Evolutionary conservation across 202 grass and related monocot species (phyloP).

Genomic region (Setaria viridis): DNA sequence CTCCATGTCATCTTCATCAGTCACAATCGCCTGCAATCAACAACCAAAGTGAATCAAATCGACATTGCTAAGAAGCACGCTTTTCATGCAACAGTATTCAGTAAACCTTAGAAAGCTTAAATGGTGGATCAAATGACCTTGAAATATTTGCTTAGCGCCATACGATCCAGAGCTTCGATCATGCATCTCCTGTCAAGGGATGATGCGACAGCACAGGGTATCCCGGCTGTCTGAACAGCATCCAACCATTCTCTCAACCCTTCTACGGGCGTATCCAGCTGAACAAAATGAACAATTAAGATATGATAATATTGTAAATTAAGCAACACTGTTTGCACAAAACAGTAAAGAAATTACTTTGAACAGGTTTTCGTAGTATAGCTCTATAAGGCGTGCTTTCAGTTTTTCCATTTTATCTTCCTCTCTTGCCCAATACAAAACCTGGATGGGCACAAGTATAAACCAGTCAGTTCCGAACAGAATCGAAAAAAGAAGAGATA

Average conservation of each 20-base stretch:
- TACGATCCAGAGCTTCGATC: constrained; percentile 79
- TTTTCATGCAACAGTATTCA: constrained; percentile 20
- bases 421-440: constrained; percentile 82
- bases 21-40: constrained; percentile 74
- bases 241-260: constrained; percentile 97
- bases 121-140: constrained; percentile 58
- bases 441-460: constrained; percentile 49
- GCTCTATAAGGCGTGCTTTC: constrained; percentile 75
- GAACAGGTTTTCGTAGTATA: constrained; percentile 86
- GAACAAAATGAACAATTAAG: constrained; percentile 35
- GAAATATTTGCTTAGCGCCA: constrained; percentile 90
- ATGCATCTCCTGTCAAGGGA: constrained; percentile 84
- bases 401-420: constrained; percentile 81
- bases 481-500: background rate
- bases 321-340: background rate
- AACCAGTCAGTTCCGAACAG: background rate
- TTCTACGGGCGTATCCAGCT: constrained; percentile 79
- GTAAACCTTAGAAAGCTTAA: constrained; percentile 25
- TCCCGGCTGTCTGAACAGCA: constrained; percentile 83
- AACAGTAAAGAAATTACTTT: constrained; percentile 54
- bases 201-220: constrained; percentile 88
- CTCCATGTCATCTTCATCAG: constrained; percentile 96
- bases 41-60: constrained; percentile 1
- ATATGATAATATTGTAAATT: background rate
- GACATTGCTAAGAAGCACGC: background rate